Evolutionary conservation across 225 moss, liverwort and hornwort species (phyloP).

Genomic region (Physcomitrium patens): DNA sequence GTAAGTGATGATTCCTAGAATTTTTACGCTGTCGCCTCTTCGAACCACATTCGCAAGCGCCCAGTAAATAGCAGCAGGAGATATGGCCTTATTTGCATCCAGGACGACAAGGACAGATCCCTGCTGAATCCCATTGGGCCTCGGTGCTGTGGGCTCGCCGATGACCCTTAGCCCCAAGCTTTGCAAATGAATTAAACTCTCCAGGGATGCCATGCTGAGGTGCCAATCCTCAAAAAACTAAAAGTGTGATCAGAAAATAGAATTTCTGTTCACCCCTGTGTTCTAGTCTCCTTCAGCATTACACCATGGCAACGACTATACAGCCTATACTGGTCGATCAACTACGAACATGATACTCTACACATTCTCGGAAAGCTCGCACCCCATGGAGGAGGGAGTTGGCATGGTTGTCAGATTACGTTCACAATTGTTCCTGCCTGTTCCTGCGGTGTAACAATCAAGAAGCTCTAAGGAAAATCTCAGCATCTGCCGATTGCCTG

Average conservation of each 20-base stretch:
- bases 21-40: conserved; percentile 50
- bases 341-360: neutral
- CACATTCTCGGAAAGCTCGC: neutral
- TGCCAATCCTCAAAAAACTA: neutral
- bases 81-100: conserved; percentile 46
- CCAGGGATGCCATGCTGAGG: conserved; percentile 18
- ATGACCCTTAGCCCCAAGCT: conserved; percentile 33
- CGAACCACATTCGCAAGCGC: conserved; percentile 46
- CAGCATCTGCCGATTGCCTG: too few species aligned
- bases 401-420: too few species aligned
- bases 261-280: neutral
- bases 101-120: conserved; percentile 51
- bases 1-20: conserved; percentile 50
- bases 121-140: conserved; percentile 35
- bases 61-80: conserved; percentile 45
- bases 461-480: neutral
- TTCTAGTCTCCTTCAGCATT: neutral
- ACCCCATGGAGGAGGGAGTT: neutral
- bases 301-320: conserved; percentile 22
- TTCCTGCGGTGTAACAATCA: neutral
- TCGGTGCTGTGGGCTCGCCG: conserved; percentile 33
- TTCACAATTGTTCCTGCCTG: too few species aligned
- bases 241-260: neutral
- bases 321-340: conserved; percentile 11
- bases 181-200: conserved; percentile 40